These are phyloP conservation scores for Trichothecium roseum DNA, from an alignment of 2,329 filamentous ascomycete genomes.

Conservation along the genomic window DNA sequence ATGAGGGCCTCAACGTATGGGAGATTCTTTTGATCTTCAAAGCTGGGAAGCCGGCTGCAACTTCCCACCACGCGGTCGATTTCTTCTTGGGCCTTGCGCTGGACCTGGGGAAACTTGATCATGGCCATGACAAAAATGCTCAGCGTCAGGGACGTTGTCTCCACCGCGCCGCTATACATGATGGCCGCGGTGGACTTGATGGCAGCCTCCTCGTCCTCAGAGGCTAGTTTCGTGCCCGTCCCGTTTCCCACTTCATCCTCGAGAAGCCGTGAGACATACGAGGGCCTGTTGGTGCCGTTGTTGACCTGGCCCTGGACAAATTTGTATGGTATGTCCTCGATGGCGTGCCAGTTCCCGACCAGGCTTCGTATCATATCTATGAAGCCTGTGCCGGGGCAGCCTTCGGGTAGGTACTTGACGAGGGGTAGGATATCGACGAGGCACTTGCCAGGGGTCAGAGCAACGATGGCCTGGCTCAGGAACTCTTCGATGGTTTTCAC, in stretches of 20 bases:
- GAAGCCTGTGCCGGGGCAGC: conserved; percentile 12
- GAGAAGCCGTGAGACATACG: conserved; percentile 4
- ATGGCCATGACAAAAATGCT: conserved; percentile 35
- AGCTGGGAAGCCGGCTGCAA: conserved; percentile 26
- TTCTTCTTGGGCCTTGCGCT: conserved; percentile 27
- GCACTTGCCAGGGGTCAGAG: conserved; percentile 10
- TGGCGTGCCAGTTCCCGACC: conserved; percentile 6
- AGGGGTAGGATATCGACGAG: conserved; percentile 13
- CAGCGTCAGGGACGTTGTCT: conserved; percentile 11
- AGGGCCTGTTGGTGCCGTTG: neutral
- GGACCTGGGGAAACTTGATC: conserved; percentile 27
- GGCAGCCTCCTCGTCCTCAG: conserved; percentile 3
- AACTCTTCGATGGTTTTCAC: conserved; percentile 11
- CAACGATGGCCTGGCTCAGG: conserved; percentile 10
- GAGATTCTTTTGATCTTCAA: conserved; percentile 29
- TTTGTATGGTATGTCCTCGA: conserved; percentile 7
- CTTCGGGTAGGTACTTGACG: conserved; percentile 10
- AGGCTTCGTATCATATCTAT: conserved; percentile 10
- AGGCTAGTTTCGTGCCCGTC: conserved; percentile 1
- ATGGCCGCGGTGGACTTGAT: conserved; percentile 8
- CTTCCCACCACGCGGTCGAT: conserved; percentile 31
- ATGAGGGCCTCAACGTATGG: conserved; percentile 27
- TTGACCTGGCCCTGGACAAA: conserved; percentile 11
- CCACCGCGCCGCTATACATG: conserved; percentile 11
- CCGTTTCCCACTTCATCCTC: neutral